A percentile compares a stretch with the other conserved stretches of the same genome.
Conservation (phyloP, 75 land plant species). For the Larix kaempferi region DNA sequence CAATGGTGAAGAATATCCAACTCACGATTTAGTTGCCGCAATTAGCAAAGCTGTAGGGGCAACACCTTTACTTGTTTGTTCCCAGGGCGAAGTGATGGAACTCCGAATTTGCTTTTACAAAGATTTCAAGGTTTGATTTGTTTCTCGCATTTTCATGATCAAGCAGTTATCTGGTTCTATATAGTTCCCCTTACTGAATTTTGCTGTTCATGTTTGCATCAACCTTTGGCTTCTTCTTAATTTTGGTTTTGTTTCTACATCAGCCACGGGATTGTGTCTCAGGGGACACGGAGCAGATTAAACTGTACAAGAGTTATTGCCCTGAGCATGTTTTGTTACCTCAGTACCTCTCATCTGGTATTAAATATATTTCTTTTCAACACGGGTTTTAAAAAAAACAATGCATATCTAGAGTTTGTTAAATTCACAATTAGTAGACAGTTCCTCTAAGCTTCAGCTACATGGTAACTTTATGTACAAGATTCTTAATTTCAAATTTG, state of each 20-base stretch:
- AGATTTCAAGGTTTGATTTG: constrained; percentile 51
- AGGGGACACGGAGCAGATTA: neutral
- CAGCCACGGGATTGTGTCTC: constrained; percentile 8
- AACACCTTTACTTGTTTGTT: constrained; percentile 47
- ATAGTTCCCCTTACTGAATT: neutral
- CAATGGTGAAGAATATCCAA: constrained; percentile 44
- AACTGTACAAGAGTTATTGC: neutral
- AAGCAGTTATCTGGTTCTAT: neutral
- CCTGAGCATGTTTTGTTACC: constrained; percentile 6
- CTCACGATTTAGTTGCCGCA: constrained; percentile 45
- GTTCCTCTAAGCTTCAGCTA: neutral
- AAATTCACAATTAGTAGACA: neutral
- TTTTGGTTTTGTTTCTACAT: constrained; percentile 1
- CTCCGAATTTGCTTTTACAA: constrained; percentile 65
- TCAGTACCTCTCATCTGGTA: neutral
- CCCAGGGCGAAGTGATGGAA: constrained; percentile 50
- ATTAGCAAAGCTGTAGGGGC: constrained; percentile 60
- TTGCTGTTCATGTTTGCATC: neutral
- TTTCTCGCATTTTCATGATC: neutral
- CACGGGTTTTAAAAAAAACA: neutral
- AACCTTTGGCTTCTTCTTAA: neutral
- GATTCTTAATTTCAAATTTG: neutral
- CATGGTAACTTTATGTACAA: neutral
- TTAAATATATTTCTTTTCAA: neutral
- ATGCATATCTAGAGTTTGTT: neutral